Conservation (phyloP, 129 eudicot species). For the Solidago caesia region DNA sequence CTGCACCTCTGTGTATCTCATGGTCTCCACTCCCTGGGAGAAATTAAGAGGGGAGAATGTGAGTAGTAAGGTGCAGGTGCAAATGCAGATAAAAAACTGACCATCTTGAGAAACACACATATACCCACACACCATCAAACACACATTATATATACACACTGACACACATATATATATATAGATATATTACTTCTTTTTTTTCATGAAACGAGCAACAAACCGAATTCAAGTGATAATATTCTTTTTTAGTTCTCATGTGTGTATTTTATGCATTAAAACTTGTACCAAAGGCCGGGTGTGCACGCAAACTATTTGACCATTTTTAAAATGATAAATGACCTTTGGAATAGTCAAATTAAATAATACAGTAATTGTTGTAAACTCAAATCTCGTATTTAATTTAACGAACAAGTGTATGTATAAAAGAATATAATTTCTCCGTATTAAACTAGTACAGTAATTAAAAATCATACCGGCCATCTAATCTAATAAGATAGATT, state of each 20-base stretch:
- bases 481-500: no score
- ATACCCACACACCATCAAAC: constrained; percentile 8
- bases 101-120: constrained; percentile 23
- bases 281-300: constrained; percentile 10
- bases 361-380: no score
- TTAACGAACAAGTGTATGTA: no score
- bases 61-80: constrained; percentile 56
- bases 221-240: constrained; percentile 18
- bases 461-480: no score
- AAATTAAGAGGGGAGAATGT: neutral
- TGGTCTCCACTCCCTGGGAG: neutral
- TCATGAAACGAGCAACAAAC: neutral
- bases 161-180: constrained; percentile 11
- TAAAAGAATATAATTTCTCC: no score
- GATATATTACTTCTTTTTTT: neutral
- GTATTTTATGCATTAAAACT: constrained; percentile 14
- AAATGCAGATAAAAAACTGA: constrained; percentile 52
- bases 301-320: neutral
- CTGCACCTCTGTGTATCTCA: constrained; percentile 42
- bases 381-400: no score
- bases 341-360: no score
- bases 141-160: neutral
- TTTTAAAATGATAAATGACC: no score
- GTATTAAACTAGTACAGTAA: no score
- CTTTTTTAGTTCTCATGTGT: neutral